Base-by-base conservation (phyloP, 106 monocot genomes). In the Acanthochlamys bracteata region DNA sequence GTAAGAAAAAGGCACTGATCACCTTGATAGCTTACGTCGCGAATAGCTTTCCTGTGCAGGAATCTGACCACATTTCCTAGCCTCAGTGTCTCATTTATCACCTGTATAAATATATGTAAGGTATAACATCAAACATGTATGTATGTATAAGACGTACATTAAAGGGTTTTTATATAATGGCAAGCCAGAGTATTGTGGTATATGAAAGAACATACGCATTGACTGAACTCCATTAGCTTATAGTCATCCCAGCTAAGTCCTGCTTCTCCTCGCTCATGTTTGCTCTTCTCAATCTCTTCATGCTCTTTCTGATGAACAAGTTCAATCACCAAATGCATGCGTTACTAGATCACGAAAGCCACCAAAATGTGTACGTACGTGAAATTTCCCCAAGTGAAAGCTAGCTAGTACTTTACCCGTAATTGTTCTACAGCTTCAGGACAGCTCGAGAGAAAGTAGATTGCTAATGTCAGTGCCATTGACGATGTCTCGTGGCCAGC, bases 401-500 rank as follows among this genome's bases (percentile, higher is more conserved):
- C 4, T 6, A 33, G 1, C 33, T 6, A 33, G 1, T 6, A 33
- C 33, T 3, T 33, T 55, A 93, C 93, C 76, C 74, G 20, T 26
- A 89, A 45, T 69, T 89, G 63, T 54, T 70, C 57, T 6, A 84
- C 49, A 4, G 89, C 93, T 71, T 76, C 69, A 0, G 89, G 93
- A 42, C 78, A 83, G 16, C 65, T 61, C 66, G 81, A 67, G 27
- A 93, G 80, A 69, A 93, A 93, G 66, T 74, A 93, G 53, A 93
- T 77, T 46, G 81, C 70, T 8, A 99, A 68, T 22, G 92, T 68
- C 47, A 99, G 74, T 22, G 98, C 80, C 53, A 82, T 75, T 0
- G 98, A 85, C 4, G 98, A 89, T 20, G 98, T 99, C 75, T 99
- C 98, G 17, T 99, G 89, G 26, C 98, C 98, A 0, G 98, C 98